phyloP scores from a whole-genome alignment of 257 asterid genomes.

The Solanum peruvianum region DNA sequence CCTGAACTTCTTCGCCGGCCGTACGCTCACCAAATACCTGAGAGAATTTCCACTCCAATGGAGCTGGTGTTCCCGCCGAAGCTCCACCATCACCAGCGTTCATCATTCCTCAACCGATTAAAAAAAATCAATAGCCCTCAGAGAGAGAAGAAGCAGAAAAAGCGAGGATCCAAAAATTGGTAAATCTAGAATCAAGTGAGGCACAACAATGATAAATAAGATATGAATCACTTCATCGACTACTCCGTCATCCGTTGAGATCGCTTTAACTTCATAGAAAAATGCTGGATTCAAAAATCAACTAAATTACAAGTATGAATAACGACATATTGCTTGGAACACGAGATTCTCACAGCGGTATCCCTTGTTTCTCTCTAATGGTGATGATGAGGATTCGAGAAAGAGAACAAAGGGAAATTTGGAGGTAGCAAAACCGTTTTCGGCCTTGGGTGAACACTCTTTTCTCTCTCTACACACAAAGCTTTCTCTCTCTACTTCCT shows the following conservation, averaged over 20 bases:
- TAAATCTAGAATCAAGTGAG: neutral
- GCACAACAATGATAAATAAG: neutral
- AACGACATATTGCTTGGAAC: neutral
- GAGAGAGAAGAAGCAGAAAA: neutral
- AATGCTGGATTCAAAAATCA: slow-evolving; percentile 72
- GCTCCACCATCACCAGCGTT: slow-evolving; percentile 68
- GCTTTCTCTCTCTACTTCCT: slow-evolving; percentile 3
- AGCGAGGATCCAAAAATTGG: neutral
- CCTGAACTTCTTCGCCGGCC: slow-evolving; percentile 98
- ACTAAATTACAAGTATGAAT: slow-evolving; percentile 18
- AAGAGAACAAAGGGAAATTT: slow-evolving; percentile 9
- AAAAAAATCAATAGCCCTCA: neutral
- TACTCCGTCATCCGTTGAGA: slow-evolving; percentile 23
- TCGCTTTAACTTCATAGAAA: slow-evolving; percentile 31
- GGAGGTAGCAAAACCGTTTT: slow-evolving; percentile 5
- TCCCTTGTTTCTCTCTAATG: neutral
- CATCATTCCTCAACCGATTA: slow-evolving; percentile 37
- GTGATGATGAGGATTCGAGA: neutral
- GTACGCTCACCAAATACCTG: slow-evolving; percentile 97
- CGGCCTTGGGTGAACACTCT: neutral
- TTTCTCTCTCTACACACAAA: neutral
- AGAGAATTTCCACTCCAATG: slow-evolving; percentile 95
- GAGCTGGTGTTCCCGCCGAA: slow-evolving; percentile 26
- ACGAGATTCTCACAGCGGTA: neutral
- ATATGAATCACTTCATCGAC: slow-evolving; percentile 25